Conservation (phyloP, 2,329 filamentous ascomycete species). For the Scorias spongiosa region DNA sequence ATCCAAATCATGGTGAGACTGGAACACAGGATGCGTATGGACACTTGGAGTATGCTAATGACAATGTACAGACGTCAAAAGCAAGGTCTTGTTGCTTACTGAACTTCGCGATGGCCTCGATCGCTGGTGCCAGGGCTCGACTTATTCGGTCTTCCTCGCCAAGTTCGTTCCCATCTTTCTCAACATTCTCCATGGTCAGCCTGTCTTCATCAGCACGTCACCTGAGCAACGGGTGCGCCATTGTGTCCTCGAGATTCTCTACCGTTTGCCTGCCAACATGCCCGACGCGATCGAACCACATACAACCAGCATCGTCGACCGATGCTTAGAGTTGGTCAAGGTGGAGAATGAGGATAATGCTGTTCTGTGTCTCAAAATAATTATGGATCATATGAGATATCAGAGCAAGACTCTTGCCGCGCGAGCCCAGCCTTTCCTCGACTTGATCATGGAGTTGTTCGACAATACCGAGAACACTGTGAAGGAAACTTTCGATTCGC, state of each 20-base stretch:
- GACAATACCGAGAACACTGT: slow-evolving; percentile 89
- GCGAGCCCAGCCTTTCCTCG: slow-evolving; percentile 79
- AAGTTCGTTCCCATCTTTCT: slow-evolving; percentile 84
- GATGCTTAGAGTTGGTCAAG: slow-evolving; percentile 75
- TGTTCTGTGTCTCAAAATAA: slow-evolving; percentile 93
- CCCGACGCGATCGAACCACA: slow-evolving; percentile 75
- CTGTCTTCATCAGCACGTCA: slow-evolving; percentile 81
- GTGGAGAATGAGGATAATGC: slow-evolving; percentile 98
- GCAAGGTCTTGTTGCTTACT: slow-evolving; percentile 67
- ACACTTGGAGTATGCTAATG: neutral
- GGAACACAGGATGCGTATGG: neutral
- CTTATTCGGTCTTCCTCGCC: slow-evolving; percentile 68
- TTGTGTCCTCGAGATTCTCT: slow-evolving; percentile 85
- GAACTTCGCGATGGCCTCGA: slow-evolving; percentile 87
- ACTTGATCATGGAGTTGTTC: slow-evolving; percentile 89
- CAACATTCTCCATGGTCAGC: slow-evolving; percentile 66
- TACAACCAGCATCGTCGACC: slow-evolving; percentile 74
- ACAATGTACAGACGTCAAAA: slow-evolving; percentile 50
- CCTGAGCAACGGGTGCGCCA: slow-evolving; percentile 89
- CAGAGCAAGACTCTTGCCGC: slow-evolving; percentile 62
- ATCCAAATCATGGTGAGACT: slow-evolving; percentile 9
- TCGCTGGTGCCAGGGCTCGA: slow-evolving; percentile 61
- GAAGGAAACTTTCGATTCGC: slow-evolving; percentile 83
- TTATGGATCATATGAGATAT: slow-evolving; percentile 90
- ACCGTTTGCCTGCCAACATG: slow-evolving; percentile 49